Evolutionary conservation across 75 land plant species (phyloP), one percentile per base, ranked within the genome.

Genomic region (Picea sitchensis): DNA sequence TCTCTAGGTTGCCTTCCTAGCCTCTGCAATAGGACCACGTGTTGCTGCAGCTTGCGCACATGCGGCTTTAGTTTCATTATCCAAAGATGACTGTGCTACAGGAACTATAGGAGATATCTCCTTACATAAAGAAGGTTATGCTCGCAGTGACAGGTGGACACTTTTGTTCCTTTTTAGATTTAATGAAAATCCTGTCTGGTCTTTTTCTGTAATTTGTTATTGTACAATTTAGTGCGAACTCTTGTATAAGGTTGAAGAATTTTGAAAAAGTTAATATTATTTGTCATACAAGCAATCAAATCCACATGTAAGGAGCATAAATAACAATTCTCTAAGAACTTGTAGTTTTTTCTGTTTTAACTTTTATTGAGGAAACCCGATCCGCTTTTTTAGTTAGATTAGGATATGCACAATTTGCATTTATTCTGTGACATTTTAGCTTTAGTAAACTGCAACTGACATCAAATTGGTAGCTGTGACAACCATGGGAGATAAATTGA

Each of bases 21-120:
- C 99, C 36, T 86, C 95, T 76, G 91, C 94, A 77, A 84, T 96
- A 31, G 95, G 95, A 73, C 98, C 99, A 65, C 87, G 94, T 81
- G 95, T 94, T 74, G 99, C 95, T 77, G 98, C 98, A 77, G 89
- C 90, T 61, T 91, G 95, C 88, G 99, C 99, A 23, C 95, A 90
- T 81, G 88, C 95, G 73, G 89, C 95, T 80, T 84, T 96, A 73
- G 87, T 76, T 20, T 75, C 77, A 77, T 72, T 91, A 59, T 84
- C 88, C 30, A 83, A 82, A 76, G 83, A 76, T n/a, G 82, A 82
- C 76, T 51, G 0, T 44, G 59, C 69, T 59, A 11, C 77, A 36
- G 54, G 5, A 47, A 18, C 77, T 59, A 47, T 79, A 20, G 82
- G 65, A 20, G 74, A 71, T 71, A 69, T 20, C 58, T 44, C 36